Evolutionary conservation across 805 yeast genomes (phyloP).

Genomic region (Pichia nakasei): DNA sequence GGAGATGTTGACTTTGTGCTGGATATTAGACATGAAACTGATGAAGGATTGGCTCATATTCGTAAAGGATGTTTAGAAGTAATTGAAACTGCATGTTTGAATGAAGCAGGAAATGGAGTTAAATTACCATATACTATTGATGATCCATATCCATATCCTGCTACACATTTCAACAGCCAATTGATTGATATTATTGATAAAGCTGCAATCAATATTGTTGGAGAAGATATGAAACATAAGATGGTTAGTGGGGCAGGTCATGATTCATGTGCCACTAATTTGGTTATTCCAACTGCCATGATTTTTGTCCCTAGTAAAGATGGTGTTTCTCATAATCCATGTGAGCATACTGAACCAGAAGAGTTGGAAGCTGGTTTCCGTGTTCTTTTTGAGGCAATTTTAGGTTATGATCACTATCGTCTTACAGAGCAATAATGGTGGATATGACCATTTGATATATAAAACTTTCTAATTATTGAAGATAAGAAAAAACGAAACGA

Average conservation of each 20-base stretch:
- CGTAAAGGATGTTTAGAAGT: constrained; percentile 30
- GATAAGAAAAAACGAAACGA: too few relatives aligned
- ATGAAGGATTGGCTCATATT: constrained; percentile 32
- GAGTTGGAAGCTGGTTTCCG: constrained; percentile 53
- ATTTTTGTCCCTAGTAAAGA: constrained; percentile 61
- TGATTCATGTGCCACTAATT: constrained; percentile 54
- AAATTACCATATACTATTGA: constrained; percentile 37
- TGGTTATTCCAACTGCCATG: constrained; percentile 61
- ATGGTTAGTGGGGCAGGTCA: constrained; percentile 69
- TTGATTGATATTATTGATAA: constrained; percentile 44
- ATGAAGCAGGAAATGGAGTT: constrained; percentile 28
- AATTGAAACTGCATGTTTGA: constrained; percentile 14
- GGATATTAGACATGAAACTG: constrained; percentile 51
- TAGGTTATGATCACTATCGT: constrained; percentile 19
- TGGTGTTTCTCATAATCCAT: constrained; percentile 61
- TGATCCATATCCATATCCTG: constrained; percentile 31
- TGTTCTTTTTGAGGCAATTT: constrained; percentile 44
- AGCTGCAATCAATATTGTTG: constrained; percentile 43
- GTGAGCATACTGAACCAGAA: constrained; percentile 57
- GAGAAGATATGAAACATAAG: constrained; percentile 33
- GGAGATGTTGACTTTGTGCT: constrained; percentile 48
- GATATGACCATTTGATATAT: too few relatives aligned
- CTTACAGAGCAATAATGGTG: background rate
- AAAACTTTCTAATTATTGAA: too few relatives aligned
- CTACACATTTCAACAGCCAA: constrained; percentile 46